Conservation (phyloP, 441 rosid genomes). For the Erodium moschatum region DNA sequence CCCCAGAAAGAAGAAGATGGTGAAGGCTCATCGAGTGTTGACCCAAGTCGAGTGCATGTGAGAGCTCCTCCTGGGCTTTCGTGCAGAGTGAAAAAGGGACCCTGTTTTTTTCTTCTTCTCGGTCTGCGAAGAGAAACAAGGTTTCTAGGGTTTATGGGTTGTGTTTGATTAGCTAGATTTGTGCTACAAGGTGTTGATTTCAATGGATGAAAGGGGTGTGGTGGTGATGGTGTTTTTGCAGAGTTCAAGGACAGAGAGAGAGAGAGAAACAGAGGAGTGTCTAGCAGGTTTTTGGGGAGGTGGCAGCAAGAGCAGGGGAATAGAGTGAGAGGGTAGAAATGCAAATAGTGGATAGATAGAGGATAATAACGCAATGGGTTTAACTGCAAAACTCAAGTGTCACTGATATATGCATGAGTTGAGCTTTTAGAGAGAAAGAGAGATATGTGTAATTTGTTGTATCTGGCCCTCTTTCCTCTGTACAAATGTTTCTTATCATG, state of each 20-base stretch:
- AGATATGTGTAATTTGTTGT: background rate
- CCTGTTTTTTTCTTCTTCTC: background rate
- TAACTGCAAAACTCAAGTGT: background rate
- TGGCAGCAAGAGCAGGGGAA: conserved; percentile 1
- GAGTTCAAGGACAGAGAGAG: background rate
- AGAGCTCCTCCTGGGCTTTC: background rate
- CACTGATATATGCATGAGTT: too few species aligned
- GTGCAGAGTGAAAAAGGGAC: background rate
- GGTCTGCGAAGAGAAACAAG: background rate
- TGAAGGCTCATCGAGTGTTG: conserved; percentile 28
- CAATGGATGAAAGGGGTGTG: background rate
- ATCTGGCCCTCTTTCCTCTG: background rate
- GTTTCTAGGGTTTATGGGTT: background rate
- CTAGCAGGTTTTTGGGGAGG: background rate
- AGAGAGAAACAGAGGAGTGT: conserved; percentile 8
- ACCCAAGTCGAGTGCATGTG: conserved; percentile 29
- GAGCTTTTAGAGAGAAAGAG: too few species aligned
- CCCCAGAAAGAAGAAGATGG: too few species aligned
- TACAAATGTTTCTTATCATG: background rate
- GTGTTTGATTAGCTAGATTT: background rate
- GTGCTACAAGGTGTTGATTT: background rate
- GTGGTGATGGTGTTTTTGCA: background rate
- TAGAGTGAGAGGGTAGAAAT: background rate
- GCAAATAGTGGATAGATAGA: background rate
- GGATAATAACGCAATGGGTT: background rate